Evolutionary conservation across 176 grass and related monocot genomes (phyloP), one percentile per base, ranked within the genome.

Genomic region (Paspalum notatum): DNA sequence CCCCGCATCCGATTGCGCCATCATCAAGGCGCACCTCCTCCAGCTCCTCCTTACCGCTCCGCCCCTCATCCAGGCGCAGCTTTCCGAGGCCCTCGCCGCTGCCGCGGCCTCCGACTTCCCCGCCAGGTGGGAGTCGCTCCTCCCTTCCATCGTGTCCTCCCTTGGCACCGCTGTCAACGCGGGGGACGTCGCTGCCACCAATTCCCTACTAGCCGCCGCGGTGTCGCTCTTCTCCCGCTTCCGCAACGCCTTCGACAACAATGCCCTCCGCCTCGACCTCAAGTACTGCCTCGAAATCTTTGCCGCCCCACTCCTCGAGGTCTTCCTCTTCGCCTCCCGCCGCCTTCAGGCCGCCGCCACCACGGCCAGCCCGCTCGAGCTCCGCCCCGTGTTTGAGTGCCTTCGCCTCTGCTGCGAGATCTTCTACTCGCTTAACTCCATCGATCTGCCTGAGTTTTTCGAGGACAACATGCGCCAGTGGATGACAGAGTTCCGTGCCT

Each of bases 391-490:
- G 2, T 94, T 98, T 0, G 92, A 98, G 59, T 94, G 91, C 54
- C 92, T 92, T 65, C 92, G 90, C 50, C 90, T 98, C 52, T 93
- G 90, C 76, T 94, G 80, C 17, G 95, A 98, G 66, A 98, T 98
- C 65, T 98, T 98, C 84, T 85, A 94, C 66, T 98, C 95, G 57
- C 95, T 98, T 32, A 98, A 98, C 75, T 94, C 95, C 6, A 75
- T 98, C 46, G 95, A 98, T 42, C 90, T 98, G 39, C 95, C 95
- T 0, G 95, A 98, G 73, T 98, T 98, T 81, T 98, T 98, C 14
- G 95, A 98, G 84, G 95, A 98, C 75, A 92, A 98, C 85, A 93
- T 98, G 95, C 84, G 71, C 10, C 88, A 98, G 79, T 98, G 95
- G 95, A 98, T 98, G 95, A 89, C 90, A 2, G 90, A 93, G 80